phyloP scores from a whole-genome alignment of 768 basidiomycete genomes.

The Grammothele lineata region DNA sequence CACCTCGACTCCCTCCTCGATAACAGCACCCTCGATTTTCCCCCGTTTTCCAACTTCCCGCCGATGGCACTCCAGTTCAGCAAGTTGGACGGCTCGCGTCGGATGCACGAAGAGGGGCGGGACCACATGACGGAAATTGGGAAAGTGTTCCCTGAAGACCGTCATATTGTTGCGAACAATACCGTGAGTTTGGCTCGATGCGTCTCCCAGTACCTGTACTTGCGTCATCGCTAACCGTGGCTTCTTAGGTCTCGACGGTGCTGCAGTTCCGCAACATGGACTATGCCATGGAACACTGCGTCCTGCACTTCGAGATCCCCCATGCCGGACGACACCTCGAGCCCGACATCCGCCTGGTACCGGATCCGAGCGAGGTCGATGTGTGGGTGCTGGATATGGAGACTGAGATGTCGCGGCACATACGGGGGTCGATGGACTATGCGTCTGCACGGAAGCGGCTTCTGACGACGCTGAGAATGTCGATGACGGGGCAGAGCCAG shows the following conservation, averaged over 20 bases:
- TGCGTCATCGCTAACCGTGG: no score
- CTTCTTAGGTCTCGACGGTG: constrained; percentile 4
- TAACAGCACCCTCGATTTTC: neutral
- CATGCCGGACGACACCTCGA: neutral
- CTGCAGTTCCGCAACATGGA: constrained; percentile 16
- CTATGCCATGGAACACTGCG: constrained; percentile 16
- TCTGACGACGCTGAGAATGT: constrained; percentile 10
- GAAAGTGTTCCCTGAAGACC: constrained; percentile 13
- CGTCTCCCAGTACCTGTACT: no score
- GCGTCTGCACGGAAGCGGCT: constrained; percentile 5
- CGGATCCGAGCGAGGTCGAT: constrained; percentile 3
- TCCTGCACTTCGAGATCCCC: constrained; percentile 5
- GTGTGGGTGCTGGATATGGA: constrained; percentile 11
- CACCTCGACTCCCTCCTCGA: constrained; percentile 6
- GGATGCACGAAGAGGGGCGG: constrained; percentile 6
- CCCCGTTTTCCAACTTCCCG: constrained; percentile 13
- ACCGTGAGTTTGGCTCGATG: neutral
- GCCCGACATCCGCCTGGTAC: neutral
- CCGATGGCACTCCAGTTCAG: constrained; percentile 8
- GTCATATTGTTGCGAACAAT: constrained; percentile 4
- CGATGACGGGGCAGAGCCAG: neutral
- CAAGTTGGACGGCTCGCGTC: constrained; percentile 1
- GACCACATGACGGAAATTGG: constrained; percentile 3
- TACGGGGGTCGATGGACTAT: neutral
- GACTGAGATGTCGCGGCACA: constrained; percentile 9